Base-by-base conservation (phyloP, 805 yeast species). In the Wickerhamomyces mucosus region DNA sequence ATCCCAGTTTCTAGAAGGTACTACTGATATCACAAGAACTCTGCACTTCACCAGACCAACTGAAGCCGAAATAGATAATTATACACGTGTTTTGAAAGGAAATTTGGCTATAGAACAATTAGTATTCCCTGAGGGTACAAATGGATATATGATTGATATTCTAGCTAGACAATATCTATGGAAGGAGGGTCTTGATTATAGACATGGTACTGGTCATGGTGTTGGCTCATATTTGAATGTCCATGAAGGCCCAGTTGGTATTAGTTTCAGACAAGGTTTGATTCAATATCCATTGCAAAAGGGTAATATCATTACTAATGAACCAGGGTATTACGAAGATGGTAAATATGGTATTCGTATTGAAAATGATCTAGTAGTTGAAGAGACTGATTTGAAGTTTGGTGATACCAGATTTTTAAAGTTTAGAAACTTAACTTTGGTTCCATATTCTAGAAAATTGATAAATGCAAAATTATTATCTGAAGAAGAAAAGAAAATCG, bases 181-280 rank as follows among this genome's bases (percentile, higher is more conserved):
- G 86, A 63, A 72, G 24, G 65, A 74, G 32, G 97, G 97, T 0
- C 61, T 84, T 29, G 92, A 83, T 52, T 92, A 82, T 53, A 72
- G 78, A 40, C 98, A 92, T 56, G 97, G 98, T 8, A 85, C 97
- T 0, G 96, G 97, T 2, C 98, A 92, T 56, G 98, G 98, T 5
- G 81, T 92, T n/a, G 97, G 96, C 3, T 69, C 88, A 15, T 89
- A 69, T 51, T 72, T 94, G 28, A 79, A 80, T 53, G 97, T 92
- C 13, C 98, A 92, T 53, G 96, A 94, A 50, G 92, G 94, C 0
- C 97, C 97, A 2, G 69, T 89, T 34, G 94, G 88, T 12, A 75
- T 92, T 37, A 83, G 80, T 36, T 61, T 54, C 50, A 63, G 66
- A 46, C 56, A 62, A 17, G 59, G 67, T 12, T 58, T 70, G 17